Evolutionary conservation across 345 rosid species (phyloP), one percentile per base, ranked within the genome.

Genomic region (Eutrema heterophyllum): DNA sequence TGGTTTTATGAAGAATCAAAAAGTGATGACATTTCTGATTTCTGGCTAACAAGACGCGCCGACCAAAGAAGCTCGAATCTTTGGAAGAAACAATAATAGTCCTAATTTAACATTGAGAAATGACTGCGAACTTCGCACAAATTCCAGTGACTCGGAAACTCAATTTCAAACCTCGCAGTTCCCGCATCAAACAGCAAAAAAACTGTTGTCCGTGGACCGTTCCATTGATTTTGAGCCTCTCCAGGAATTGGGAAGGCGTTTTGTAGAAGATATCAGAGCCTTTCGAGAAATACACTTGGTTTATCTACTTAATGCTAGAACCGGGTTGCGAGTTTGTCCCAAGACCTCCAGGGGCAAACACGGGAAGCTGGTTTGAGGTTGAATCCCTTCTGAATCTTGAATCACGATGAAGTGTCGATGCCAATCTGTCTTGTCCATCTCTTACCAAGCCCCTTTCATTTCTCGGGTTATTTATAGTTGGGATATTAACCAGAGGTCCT

Each of bases 281-380:
- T 56, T 43, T 32, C 6, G 0, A 21, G 56, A 44, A 44, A 33
- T 32, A 35, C 24, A 11, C 40, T 44, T 26, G 35, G 52, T 45
- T 30, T 27, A 35, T 44, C 84, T 84, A 81, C 73, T 74, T 86
- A n/a, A 73, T 70, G 76, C 80, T 78, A 24, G 88, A 86, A 55
- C 79, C 81, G 7, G 83, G 72, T 55, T 80, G 69, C 9, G 83
- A 67, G 72, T 84, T 81, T 68, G 81, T 67, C 49, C 68, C 77
- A 12, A 40, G 73, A 26, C 84, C 90, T 27, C 86, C 87, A 0
- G 92, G 97, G 55, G 77, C 72, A 67, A 93, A 93, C 51, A 93
- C 97, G 0, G 97, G 97, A 64, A 93, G 92, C 81, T 93, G 96
- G 83, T 88, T 83, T 15, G 97, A 89, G 51, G 81, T 80, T 5